Evolutionary conservation across 208 protist species (phyloP), one percentile per base, ranked within the genome.

Genomic region (Novymonas esmeraldas): DNA sequence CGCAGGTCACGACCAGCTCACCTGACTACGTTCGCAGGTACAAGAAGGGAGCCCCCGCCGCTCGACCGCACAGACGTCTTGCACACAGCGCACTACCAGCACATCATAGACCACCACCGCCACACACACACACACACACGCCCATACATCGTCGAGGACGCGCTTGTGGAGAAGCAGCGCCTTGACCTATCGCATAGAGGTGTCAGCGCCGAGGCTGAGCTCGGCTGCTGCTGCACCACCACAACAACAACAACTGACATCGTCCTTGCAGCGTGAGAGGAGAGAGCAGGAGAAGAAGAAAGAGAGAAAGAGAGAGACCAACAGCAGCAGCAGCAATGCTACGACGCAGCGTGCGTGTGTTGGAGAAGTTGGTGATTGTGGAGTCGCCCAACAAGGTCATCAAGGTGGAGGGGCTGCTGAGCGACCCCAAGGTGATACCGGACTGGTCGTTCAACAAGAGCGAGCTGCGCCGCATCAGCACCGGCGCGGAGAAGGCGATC

Each of bases 331-430:
- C 11, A 45, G 24, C 55, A 13, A 60, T 92, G 85, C 48, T 91
- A 29, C 85, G 85, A 29, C 80, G 85, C 24, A 85, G 67, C n/a
- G 28, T 86, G 36, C 55, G 58, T n/a, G 57, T 45, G 34, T 72
- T 84, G 60, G 86, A 91, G 74, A 93, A 93, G 72, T 73, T 97
- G 42, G 86, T 97, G 44, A 94, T 97, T 76, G 92, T 97, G 4
- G 92, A 97, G 76, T 97, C 92, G 9, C 92, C 92, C 2, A 97
- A 97, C 71, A 97, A 97, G 62, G 85, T 97, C 29, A 93, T 90
- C 65, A 94, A 94, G 76, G 78, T 97, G 31, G 88, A 94, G 64
- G 85, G 81, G 3, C 79, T 95, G 14, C 73, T 93, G 69, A 94
- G 91, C 57, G 72, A 94, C 61, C 71, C 89, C 4, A 84, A 79